Conservation (phyloP, 2,329 filamentous ascomycete species). For the Fusarium buharicum region DNA sequence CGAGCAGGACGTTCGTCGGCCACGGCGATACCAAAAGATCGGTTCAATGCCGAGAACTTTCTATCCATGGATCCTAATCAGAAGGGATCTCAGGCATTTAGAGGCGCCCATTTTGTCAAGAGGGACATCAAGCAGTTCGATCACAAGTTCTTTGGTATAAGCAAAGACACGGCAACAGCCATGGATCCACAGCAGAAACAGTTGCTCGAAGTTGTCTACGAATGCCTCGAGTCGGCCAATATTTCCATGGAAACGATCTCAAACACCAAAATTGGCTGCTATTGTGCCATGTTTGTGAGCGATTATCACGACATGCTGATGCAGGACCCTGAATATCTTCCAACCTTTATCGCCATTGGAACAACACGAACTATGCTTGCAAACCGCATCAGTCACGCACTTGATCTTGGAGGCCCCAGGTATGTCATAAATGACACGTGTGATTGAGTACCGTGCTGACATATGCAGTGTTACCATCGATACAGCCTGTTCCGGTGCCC, state of each 20-base stretch:
- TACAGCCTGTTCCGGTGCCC: constrained; percentile 58
- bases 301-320: constrained; percentile 43
- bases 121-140: constrained; percentile 42
- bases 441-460: constrained; percentile 9
- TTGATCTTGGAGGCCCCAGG: constrained; percentile 42
- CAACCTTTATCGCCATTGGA: constrained; percentile 43
- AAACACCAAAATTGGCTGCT: constrained; percentile 41
- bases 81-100: constrained; percentile 38
- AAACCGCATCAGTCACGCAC: constrained; percentile 42
- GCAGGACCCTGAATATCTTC: constrained; percentile 42
- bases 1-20: constrained; percentile 36
- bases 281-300: constrained; percentile 41
- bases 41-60: constrained; percentile 42
- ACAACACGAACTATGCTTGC: constrained; percentile 44
- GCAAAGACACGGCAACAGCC: constrained; percentile 41
- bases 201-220: constrained; percentile 40
- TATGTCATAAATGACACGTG: constrained; percentile 11
- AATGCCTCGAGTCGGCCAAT: constrained; percentile 41
- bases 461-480: constrained; percentile 55
- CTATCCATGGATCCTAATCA: constrained; percentile 41
- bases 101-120: constrained; percentile 41
- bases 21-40: constrained; percentile 39
- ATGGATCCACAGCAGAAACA: constrained; percentile 44
- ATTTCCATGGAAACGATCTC: constrained; percentile 40
- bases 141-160: constrained; percentile 44